Evolutionary conservation across 345 rosid genomes (phyloP).

Genomic region (Eucalyptus shirleyi): DNA sequence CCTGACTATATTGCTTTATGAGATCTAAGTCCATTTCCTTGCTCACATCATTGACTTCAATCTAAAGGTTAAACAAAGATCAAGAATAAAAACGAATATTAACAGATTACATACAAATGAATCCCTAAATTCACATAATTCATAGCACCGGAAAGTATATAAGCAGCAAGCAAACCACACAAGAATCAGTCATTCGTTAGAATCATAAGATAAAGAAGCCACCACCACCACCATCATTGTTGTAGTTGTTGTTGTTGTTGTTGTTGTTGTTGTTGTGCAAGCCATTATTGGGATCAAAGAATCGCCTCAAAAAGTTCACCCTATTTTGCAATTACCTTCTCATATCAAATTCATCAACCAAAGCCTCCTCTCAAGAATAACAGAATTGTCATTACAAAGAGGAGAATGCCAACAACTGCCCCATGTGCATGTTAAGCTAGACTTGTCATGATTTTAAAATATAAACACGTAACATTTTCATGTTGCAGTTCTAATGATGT

Average conservation of each 20-base stretch:
- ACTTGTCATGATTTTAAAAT: neutral
- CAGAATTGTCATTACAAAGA: neutral
- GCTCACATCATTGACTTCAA: conserved; percentile 95
- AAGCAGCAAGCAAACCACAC: neutral
- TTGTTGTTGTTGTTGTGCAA: neutral
- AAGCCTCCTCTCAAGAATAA: neutral
- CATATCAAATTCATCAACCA: neutral
- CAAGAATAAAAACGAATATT: neutral
- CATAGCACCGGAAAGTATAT: neutral
- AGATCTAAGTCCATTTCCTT: conserved; percentile 99
- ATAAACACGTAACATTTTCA: neutral
- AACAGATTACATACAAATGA: neutral
- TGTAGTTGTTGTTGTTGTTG: neutral
- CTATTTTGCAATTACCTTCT: neutral
- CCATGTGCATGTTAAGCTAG: neutral
- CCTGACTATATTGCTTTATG: conserved; percentile 96
- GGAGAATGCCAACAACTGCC: neutral
- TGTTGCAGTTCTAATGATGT: neutral
- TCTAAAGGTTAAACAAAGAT: conserved; percentile 26
- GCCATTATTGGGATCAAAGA: neutral
- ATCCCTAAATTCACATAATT: neutral
- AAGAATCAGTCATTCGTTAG: neutral
- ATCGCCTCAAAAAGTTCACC: neutral
- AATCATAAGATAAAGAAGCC: neutral
- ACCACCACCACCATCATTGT: neutral